Evolutionary conservation across 192 early-diverging fungal species (phyloP), one percentile per base, ranked within the genome.

Genomic region (Spizellomyces punctatus): DNA sequence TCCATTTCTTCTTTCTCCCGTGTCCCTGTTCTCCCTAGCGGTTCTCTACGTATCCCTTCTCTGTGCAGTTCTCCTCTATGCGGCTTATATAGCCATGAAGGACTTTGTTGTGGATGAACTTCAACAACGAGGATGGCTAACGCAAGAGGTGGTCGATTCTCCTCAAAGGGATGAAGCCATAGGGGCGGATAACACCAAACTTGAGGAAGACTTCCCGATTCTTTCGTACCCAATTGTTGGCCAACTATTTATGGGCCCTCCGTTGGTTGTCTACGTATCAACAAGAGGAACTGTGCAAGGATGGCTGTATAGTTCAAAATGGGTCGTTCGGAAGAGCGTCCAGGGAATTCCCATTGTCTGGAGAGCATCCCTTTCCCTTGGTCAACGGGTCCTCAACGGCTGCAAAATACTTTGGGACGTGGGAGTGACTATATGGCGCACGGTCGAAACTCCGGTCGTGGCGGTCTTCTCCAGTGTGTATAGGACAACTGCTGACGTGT

Each of bases 1-100:
- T 46, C 64, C 46, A 3, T 46, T 66, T 9, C 46, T 66, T 6
- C 10, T 66, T n/a, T 49, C 46, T 8, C 64, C 64, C 36, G 48
- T 66, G 10, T 66, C 64, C 12, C 36, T 66, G 6, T 8, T 49
- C 5, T 19, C 64, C 64, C 47, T 22, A 1, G n/a, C 14, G 7
- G 12, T 41, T 9, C 64, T 66, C 19, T 66, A 66, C 64, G 5
- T 50, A 0, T 17, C 54, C 17, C 66, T 57, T 6, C 50, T 68
- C 7, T 19, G n/a, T 57, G 66, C 52, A 6, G 66, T 57, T 43
- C 52, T 43, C 16, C 54, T 22, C 14, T 58, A 57, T 43, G 66
- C 49, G 22, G 17, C 21, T 19, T 57, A 68, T 43, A 57, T 68
- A 2, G 66, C 66, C 12, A 22, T 58, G 8, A 36, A 36, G 16